Evolutionary conservation across 495 filamentous ascomycete species (phyloP), one percentile per base, ranked within the genome.

Genomic region (Penicillium mononematosum): DNA sequence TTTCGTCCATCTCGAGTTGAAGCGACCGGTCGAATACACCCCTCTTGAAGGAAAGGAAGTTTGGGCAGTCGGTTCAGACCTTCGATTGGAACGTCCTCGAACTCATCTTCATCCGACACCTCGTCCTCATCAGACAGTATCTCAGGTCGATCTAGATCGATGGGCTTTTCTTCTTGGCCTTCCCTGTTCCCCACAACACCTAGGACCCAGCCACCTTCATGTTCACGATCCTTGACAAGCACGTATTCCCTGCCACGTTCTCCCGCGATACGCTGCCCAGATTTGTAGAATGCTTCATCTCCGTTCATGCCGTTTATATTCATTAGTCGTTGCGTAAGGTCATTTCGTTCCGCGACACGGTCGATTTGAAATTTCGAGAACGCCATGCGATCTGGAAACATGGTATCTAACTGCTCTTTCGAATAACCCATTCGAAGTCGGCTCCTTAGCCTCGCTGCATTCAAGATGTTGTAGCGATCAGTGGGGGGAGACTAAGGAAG

Each of bases 301-400:
- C 83, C 85, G 36, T 88, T 85, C 88, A 95, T 96, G 17, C 92
- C 92, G 64, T 93, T 90, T 27, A 98, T 81, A 61, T 94, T 86
- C 94, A 98, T 98, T 43, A 98, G 72, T 43, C 93, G 83, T 70
- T 97, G 94, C 0, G 94, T 98, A n/a, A 98, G 77, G 55, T 96
- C 86, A 68, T 98, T 98, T 39, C 94, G 81, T 69, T 97, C 92
- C 60, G 76, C 81, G 17, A 98, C 95, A 34, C 94, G 79, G 62
- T 96, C 95, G 54, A 98, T 96, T 75, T 98, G 94, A 68, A 98
- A 98, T 48, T 79, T 86, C 0, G 91, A 96, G 61, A 98, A 98
- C 4, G 87, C 94, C 90, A 98, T 96, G n/a, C 94, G 84, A 67
- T 98, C 87, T 0, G 94, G 95, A 62, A 98, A 98, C 94, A 97